Evolutionary conservation across 2,329 filamentous ascomycete genomes (phyloP).

Genomic region (Elsinoe arachidis): DNA sequence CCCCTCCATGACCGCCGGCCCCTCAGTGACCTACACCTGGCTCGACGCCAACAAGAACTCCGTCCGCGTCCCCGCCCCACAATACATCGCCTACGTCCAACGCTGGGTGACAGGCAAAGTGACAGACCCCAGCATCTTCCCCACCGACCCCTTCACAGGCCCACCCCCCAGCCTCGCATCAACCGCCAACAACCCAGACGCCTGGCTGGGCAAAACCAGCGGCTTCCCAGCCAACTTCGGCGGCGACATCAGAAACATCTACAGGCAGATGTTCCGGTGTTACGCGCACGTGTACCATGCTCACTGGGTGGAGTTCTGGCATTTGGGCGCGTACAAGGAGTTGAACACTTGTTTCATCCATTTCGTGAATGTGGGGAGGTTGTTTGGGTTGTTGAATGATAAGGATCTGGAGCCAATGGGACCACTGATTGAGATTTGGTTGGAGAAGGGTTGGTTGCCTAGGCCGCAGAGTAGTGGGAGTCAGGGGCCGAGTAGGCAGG

Average conservation of each 20-base stretch:
- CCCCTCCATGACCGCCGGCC: conserved; percentile 87
- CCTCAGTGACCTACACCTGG: conserved; percentile 96
- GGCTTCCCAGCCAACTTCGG: conserved; percentile 50
- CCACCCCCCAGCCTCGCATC: conserved; percentile 48
- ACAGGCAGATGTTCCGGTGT: conserved; percentile 48
- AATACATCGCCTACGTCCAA: conserved; percentile 93
- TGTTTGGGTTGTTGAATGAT: conserved; percentile 69
- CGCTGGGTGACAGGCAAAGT: conserved; percentile 97
- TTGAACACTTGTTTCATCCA: conserved; percentile 47
- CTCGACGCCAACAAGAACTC: conserved; percentile 79
- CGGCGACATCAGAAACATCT: conserved; percentile 68
- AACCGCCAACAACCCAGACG: conserved; percentile 43
- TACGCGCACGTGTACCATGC: conserved; percentile 46
- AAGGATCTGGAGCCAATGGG: conserved; percentile 95
- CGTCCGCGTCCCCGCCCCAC: conserved; percentile 82
- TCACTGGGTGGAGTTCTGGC: conserved; percentile 46
- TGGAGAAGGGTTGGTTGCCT: conserved; percentile 79
- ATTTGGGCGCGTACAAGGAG: conserved; percentile 40
- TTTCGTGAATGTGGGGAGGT: conserved; percentile 58
- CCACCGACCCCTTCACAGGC: conserved; percentile 68
- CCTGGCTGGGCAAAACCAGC: conserved; percentile 84
- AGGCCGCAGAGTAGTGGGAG: conserved; percentile 14
- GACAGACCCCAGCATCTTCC: conserved; percentile 81
- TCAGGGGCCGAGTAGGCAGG: conserved; percentile 12
- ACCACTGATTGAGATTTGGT: conserved; percentile 84